Evolutionary conservation across 1,139 yeast species (phyloP).

Genomic region (Taiozyma sp.): DNA sequence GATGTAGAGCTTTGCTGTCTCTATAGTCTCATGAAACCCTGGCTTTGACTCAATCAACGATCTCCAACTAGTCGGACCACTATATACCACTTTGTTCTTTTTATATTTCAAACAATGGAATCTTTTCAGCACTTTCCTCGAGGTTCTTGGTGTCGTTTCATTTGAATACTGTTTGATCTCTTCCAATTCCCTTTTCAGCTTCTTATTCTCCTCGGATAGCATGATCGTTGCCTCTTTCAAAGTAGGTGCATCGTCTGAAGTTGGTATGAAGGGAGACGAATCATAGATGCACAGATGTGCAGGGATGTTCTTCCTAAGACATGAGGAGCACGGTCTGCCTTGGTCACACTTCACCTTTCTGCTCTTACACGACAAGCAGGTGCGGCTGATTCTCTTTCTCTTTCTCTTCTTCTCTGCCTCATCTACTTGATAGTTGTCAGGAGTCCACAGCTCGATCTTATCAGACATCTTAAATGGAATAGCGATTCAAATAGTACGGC

Average conservation of each 20-base stretch:
- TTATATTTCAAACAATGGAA: slow-evolving; percentile 4
- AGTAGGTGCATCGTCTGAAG: slow-evolving; percentile 3
- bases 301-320: slow-evolving; percentile 22
- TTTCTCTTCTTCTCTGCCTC: slow-evolving; percentile 14
- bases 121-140: slow-evolving; percentile 2
- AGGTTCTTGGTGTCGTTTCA: neutral
- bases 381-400: slow-evolving; percentile 22
- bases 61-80: slow-evolving; percentile 24
- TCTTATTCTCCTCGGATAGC: slow-evolving; percentile 13
- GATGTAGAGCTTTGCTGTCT: slow-evolving; percentile 11
- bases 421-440: neutral
- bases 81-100: slow-evolving; percentile 12
- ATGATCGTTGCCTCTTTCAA: slow-evolving; percentile 10
- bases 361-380: slow-evolving; percentile 26
- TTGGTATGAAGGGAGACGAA: slow-evolving; percentile 20
- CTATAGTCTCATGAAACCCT: slow-evolving; percentile 8
- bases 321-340: slow-evolving; percentile 26
- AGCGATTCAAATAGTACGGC: too few species aligned
- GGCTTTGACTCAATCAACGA: slow-evolving; percentile 10
- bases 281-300: slow-evolving; percentile 23
- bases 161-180: slow-evolving; percentile 3
- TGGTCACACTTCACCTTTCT: slow-evolving; percentile 29
- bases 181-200: slow-evolving; percentile 12
- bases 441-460: neutral
- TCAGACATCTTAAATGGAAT: neutral